phyloP scores from a whole-genome alignment of 345 rosid genomes.

The Lagerstroemia speciosa region DNA sequence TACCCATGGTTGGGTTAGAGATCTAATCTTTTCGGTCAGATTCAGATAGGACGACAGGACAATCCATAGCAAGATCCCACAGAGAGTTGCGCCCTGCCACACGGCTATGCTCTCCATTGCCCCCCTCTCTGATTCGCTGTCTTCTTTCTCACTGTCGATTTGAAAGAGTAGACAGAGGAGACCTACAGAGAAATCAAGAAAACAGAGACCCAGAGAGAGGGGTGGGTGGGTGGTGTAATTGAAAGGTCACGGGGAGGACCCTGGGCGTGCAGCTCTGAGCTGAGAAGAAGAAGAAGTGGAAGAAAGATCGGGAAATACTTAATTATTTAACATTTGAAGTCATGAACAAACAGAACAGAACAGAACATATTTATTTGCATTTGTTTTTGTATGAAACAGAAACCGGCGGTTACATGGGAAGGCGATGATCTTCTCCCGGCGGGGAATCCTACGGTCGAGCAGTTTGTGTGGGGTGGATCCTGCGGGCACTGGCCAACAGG shows the following conservation, averaged over 20 bases:
- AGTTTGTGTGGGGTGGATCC: no score
- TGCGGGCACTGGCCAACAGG: no score
- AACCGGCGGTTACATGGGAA: no score
- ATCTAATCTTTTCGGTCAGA: slow-evolving; percentile 62
- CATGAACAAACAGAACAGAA: neutral
- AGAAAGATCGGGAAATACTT: neutral
- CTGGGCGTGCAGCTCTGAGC: neutral
- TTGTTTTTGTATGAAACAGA: no score
- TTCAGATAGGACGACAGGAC: slow-evolving; percentile 46
- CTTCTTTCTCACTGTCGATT: slow-evolving; percentile 2
- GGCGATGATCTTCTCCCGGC: no score
- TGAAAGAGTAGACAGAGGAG: neutral
- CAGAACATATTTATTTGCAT: no score
- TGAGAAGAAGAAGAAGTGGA: neutral
- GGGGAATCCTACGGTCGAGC: neutral
- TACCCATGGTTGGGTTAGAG: slow-evolving; percentile 61
- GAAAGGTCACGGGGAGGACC: neutral
- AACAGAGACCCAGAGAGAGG: neutral
- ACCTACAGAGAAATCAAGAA: neutral
- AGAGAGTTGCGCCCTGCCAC: slow-evolving; percentile 65
- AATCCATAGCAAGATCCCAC: slow-evolving; percentile 68
- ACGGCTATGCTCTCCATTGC: slow-evolving; percentile 63
- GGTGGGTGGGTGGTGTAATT: neutral
- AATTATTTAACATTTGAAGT: neutral
- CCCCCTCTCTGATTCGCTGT: slow-evolving; percentile 3